Conservation (phyloP, 148 eudicot genomes). For the Vaccinium myrtillus region DNA sequence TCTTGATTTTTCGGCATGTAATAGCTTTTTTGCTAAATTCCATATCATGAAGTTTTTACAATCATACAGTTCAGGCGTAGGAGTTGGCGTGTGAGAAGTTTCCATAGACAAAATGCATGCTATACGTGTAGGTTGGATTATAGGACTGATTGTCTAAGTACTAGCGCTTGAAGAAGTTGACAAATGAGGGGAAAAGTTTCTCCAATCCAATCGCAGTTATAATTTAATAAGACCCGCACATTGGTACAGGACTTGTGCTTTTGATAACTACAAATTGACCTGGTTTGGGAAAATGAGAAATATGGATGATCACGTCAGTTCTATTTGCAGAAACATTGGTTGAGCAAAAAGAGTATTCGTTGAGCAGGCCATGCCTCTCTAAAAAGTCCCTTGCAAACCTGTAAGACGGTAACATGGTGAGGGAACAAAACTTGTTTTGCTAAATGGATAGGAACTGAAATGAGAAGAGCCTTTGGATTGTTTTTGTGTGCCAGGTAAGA, state of each 20-base stretch:
- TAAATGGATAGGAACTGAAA: not conserved
- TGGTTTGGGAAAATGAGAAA: not conserved
- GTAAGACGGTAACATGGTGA: not conserved
- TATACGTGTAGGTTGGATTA: not conserved
- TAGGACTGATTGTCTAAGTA: not conserved
- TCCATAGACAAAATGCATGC: not conserved
- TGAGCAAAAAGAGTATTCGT: not conserved
- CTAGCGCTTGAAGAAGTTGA: not conserved
- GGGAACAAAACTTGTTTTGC: not conserved
- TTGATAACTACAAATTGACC: not conserved
- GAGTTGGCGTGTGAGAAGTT: not conserved
- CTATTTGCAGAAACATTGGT: not conserved
- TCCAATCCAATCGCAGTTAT: not conserved
- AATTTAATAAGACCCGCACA: not conserved
- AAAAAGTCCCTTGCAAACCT: not conserved
- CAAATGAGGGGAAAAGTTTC: not conserved
- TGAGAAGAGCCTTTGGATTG: not conserved
- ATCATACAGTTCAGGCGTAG: not conserved
- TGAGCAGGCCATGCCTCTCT: not conserved
- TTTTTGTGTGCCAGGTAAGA: not conserved
- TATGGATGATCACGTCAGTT: not conserved
- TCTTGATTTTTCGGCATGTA: not conserved
- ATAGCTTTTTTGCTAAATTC: not conserved
- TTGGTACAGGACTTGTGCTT: not conserved
- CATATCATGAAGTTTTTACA: not conserved